Evolutionary conservation across 2,329 filamentous ascomycete genomes (phyloP).

Genomic region (Byssothecium circinans): DNA sequence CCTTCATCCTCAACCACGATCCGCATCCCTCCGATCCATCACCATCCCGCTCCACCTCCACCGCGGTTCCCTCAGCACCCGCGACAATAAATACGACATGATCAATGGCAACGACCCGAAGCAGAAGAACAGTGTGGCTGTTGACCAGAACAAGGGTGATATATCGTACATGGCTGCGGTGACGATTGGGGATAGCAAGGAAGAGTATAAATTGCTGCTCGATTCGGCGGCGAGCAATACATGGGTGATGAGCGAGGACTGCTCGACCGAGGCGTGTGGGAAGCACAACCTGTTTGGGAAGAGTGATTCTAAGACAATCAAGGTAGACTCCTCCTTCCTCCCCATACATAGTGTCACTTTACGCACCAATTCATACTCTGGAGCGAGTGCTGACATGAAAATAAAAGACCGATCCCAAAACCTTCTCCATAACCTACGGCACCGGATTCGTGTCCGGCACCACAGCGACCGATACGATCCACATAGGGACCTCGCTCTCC

Average conservation of each 20-base stretch:
- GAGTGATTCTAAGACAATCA: constrained; percentile 65
- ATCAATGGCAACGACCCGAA: constrained; percentile 31
- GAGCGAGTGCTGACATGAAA: constrained; percentile 2
- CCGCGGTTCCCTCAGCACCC: constrained; percentile 36
- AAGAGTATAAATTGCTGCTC: constrained; percentile 57
- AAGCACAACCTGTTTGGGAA: constrained; percentile 71
- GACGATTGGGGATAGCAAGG: constrained; percentile 52
- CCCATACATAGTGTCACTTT: too few relatives aligned
- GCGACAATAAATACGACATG: constrained; percentile 54
- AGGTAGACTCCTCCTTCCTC: constrained; percentile 20
- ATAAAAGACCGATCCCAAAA: constrained; percentile 48
- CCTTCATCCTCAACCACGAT: not conserved
- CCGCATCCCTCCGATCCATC: constrained; percentile 5
- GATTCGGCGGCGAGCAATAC: constrained; percentile 65
- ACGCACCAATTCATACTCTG: not conserved
- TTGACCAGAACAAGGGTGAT: constrained; percentile 58
- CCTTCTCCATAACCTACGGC: constrained; percentile 74
- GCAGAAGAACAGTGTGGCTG: constrained; percentile 51
- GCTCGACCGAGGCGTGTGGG: constrained; percentile 66
- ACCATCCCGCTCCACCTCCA: constrained; percentile 37
- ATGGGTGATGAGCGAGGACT: constrained; percentile 79
- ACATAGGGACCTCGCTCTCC: constrained; percentile 63
- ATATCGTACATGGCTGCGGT: constrained; percentile 58
- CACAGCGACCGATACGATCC: constrained; percentile 66
- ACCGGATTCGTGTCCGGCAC: constrained; percentile 71